Evolutionary conservation across 106 monocot genomes (phyloP), one percentile per base, ranked within the genome.

Genomic region (Dactylorhiza incarnata): DNA sequence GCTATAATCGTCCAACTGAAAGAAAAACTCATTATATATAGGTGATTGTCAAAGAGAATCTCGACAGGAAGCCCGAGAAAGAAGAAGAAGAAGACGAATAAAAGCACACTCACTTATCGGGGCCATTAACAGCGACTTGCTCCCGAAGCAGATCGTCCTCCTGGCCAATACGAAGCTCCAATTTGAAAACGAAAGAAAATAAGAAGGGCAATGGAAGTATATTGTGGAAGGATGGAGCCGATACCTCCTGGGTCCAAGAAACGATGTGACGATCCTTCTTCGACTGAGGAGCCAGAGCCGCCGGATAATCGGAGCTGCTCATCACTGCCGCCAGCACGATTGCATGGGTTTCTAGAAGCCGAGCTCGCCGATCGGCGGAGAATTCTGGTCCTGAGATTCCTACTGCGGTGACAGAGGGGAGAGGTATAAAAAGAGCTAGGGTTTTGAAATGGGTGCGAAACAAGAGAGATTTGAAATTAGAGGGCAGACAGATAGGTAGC

Each of bases 1-100:
- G 96, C 90, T 70, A 97, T 94, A 71, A 75, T 80, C 5, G 93
- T 89, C 96, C 96, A 97, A 59, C 93, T 97, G 82, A 73, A 59
- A 48, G 59, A 16, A 25, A 74, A 66, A n/a, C n/a, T n/a, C n/a
- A n/a, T n/a, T 47, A 45, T 13, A 48, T 0, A 24, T 24, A 66
- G 37, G 10, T 16, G 13, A 46, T 24, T 2, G 11, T 11, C 73
- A 69, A 43, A 17, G 12, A 9, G 6, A 43, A 48, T 37, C 1
- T 44, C 59, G 16, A 77, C 13, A 74, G 37, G 3, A 67, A 69
- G 43, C 22, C 10, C 22, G 24, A 77, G 29, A 25, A 37, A 68
- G 48, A 54, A 22, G 49, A 15, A 25, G 14, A 49, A 70, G 24
- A 37, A 2, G 37, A 37, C 0, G 15, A 49, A 73, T 2, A 73